Percentiles rank a stretch among this genome's conserved stretches.
These are phyloP conservation scores for Hyaloscypha bicolor DNA, from an alignment of 495 filamentous ascomycete species.

Conservation along the genomic window DNA sequence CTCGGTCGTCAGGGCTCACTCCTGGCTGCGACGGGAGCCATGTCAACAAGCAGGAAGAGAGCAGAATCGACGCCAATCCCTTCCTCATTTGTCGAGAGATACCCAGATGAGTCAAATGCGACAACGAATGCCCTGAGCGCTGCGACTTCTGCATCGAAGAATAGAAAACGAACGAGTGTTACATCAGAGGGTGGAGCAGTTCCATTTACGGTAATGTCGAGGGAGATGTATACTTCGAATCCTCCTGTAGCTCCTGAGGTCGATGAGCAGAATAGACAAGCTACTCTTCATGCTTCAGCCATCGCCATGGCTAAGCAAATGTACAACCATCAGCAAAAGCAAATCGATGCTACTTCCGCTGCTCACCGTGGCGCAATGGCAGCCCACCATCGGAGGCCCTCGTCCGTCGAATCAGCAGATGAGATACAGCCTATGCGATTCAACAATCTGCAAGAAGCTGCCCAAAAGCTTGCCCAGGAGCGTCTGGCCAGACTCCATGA, in stretches of 20 bases:
- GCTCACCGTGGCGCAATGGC: slow-evolving; percentile 34
- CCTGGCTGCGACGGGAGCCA: slow-evolving; percentile 73
- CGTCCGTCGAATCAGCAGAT: slow-evolving; percentile 23
- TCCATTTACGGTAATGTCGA: slow-evolving; percentile 50
- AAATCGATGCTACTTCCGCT: slow-evolving; percentile 48
- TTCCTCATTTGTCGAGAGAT: slow-evolving; percentile 39
- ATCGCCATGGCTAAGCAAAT: slow-evolving; percentile 86
- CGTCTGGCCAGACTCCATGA: slow-evolving; percentile 79
- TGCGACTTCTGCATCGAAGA: slow-evolving; percentile 57
- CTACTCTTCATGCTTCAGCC: slow-evolving; percentile 77
- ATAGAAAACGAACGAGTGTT: slow-evolving; percentile 19
- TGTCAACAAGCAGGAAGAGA: slow-evolving; percentile 61
- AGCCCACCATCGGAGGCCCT: slow-evolving; percentile 39
- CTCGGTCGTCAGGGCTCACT: slow-evolving; percentile 62
- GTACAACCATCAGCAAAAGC: slow-evolving; percentile 67
- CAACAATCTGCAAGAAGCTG: slow-evolving; percentile 71
- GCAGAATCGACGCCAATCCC: slow-evolving; percentile 64
- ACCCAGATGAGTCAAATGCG: slow-evolving; percentile 61
- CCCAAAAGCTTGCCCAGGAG: slow-evolving; percentile 80
- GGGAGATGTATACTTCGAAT: slow-evolving; percentile 73
- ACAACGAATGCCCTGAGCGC: slow-evolving; percentile 67
- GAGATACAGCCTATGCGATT: slow-evolving; percentile 30
- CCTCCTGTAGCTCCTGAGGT: slow-evolving; percentile 72
- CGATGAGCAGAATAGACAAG: slow-evolving; percentile 70
- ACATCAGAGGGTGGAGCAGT: slow-evolving; percentile 28